A percentile compares a stretch with the other conserved stretches of the same genome.
Conservation (phyloP, 139 green algal species). For the Coelastrella sp. region DNA sequence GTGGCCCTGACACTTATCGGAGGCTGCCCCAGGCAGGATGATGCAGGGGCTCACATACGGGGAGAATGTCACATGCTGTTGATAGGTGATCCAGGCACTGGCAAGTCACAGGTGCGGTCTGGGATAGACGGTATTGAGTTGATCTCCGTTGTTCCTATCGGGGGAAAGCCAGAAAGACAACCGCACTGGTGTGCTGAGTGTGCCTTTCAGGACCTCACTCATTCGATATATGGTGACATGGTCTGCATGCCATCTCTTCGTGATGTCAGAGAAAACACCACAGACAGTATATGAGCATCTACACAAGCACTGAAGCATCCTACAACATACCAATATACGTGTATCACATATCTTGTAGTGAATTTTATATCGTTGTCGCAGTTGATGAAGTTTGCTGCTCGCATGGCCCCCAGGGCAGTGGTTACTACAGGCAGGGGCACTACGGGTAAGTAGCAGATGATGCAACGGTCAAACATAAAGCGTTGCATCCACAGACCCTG, state of each 20-base stretch:
- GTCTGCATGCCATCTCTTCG: too few relatives aligned
- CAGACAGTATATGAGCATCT: too few relatives aligned
- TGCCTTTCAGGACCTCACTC: not conserved
- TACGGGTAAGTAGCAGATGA: slow-evolving; percentile 53
- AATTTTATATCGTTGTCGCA: slow-evolving; percentile 69
- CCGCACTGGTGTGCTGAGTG: too few relatives aligned
- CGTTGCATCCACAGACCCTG: not conserved
- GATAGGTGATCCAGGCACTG: slow-evolving; percentile 90
- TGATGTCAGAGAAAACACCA: too few relatives aligned
- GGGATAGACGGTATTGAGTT: not conserved
- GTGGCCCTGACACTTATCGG: slow-evolving; percentile 83
- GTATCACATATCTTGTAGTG: too few relatives aligned
- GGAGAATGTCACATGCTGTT: slow-evolving; percentile 92
- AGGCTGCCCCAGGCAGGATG: slow-evolving; percentile 64
- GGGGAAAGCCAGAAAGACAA: too few relatives aligned
- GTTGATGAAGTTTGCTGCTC: slow-evolving; percentile 84
- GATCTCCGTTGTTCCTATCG: too few relatives aligned
- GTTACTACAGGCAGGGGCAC: slow-evolving; percentile 80
- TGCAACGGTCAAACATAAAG: not conserved
- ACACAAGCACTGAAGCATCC: too few relatives aligned
- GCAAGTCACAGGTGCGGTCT: slow-evolving; percentile 44
- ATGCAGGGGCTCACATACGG: slow-evolving; percentile 63
- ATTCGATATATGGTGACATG: too few relatives aligned
- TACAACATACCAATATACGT: too few relatives aligned
- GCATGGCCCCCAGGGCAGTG: slow-evolving; percentile 75